Conservation (phyloP, 176 grass and related monocot species). For the Alloteropsis semialata region DNA sequence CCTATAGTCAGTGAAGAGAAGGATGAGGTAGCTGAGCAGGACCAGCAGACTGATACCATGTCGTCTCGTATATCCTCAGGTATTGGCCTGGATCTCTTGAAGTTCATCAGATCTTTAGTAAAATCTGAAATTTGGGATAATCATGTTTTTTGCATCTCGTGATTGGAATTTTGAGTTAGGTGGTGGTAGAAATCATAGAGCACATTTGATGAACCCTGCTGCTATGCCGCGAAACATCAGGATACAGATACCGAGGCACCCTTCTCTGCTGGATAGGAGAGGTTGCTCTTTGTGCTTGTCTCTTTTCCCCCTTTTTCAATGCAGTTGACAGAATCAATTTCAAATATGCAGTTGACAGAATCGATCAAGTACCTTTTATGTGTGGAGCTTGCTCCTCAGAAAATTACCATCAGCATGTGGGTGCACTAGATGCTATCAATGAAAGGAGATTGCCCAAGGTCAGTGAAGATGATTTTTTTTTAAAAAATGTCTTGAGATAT, state of each 20-base stretch:
- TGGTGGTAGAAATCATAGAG: constrained; percentile 8
- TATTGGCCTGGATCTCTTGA: constrained; percentile 27
- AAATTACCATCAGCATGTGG: constrained; percentile 16
- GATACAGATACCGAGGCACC: constrained; percentile 32
- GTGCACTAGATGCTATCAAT: constrained; percentile 38
- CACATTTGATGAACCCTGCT: constrained; percentile 17
- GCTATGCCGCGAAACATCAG: constrained; percentile 35
- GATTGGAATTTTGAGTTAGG: constrained; percentile 38
- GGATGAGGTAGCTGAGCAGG: constrained; percentile 26
- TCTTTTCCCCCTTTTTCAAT: constrained; percentile 4
- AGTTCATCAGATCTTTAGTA: background rate
- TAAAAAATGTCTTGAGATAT: too few relatives aligned
- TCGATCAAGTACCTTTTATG: background rate
- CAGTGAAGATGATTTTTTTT: constrained; percentile 30
- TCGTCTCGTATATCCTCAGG: constrained; percentile 57
- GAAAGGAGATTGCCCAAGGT: constrained; percentile 58
- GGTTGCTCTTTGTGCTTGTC: constrained; percentile 11
- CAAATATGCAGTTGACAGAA: constrained; percentile 34
- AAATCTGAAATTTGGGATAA: constrained; percentile 11
- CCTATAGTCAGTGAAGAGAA: constrained; percentile 50
- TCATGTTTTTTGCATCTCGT: constrained; percentile 10
- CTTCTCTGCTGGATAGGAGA: constrained; percentile 36
- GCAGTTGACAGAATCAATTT: background rate
- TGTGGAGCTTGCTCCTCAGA: background rate
- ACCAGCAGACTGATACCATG: constrained; percentile 39